Percentiles rank a stretch among this genome's conserved stretches.
Conservation (phyloP, 441 rosid genomes). For the Theobroma grandiflorum region DNA sequence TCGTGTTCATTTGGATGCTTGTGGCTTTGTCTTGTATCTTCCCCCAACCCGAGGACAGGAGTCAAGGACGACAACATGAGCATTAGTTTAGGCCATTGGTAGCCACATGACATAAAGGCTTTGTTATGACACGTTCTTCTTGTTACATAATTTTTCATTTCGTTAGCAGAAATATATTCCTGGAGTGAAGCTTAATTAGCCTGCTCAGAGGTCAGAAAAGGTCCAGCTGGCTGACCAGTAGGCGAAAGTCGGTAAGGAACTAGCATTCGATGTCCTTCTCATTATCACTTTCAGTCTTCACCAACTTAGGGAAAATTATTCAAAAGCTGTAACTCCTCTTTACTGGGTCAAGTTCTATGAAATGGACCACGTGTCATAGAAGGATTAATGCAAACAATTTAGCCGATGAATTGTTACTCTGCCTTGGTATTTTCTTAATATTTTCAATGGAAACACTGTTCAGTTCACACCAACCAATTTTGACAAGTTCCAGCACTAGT, state of each 20-base stretch:
- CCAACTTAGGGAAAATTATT: conserved; percentile 11
- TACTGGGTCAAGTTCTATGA: neutral
- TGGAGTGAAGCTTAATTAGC: neutral
- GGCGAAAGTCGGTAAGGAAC: neutral
- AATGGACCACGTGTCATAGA: neutral
- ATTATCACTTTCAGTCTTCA: neutral
- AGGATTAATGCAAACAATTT: neutral
- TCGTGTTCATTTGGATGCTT: neutral
- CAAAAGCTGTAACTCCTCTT: conserved; percentile 19
- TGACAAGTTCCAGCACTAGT: neutral
- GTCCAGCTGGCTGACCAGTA: neutral
- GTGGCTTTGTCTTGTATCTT: neutral
- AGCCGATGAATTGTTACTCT: neutral
- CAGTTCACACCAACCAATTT: neutral
- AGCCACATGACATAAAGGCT: neutral
- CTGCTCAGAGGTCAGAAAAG: neutral
- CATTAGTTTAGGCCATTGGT: neutral
- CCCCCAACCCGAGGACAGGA: conserved; percentile 17
- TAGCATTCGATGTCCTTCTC: neutral
- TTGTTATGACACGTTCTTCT: neutral
- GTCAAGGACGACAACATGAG: neutral
- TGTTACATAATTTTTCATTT: neutral
- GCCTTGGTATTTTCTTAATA: neutral
- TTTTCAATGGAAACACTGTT: conserved; percentile 5
- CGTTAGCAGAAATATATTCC: no score